Evolutionary conservation across 257 asterid species (phyloP), one percentile per base, ranked within the genome.

Genomic region (Sherardia arvensis): DNA sequence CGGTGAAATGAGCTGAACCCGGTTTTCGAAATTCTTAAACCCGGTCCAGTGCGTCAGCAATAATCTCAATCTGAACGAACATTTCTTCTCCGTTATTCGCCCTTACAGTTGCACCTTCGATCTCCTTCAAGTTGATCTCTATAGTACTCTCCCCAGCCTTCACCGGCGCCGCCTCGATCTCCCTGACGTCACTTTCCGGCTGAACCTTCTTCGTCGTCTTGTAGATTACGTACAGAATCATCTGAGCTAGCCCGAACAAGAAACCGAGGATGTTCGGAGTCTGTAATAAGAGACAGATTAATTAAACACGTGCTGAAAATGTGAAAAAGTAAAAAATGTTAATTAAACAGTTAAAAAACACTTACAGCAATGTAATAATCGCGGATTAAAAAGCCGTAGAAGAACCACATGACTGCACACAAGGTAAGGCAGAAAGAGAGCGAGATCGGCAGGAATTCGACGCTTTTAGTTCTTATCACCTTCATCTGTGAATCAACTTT

Each of bases 321-420:
- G 47, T 32, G 34, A 32, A 32, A 32, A 32, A 4, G 4, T 32
- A 32, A 32, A 32, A 32, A 32, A 32, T 8, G 34, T 32, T 5
- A 32, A 32, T 33, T 33, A 33, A 36, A n/a, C n/a, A n/a, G n/a
- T n/a, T n/a, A n/a, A n/a, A n/a, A n/a, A 38, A 11, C 14, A 77
- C 97, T 83, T 65, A 91, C 98, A 5, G 96, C 95, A 5, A 91
- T 73, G 72, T 72, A 91, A 71, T 61, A 86, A 69, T 91, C 98
- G 7, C 58, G 60, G 58, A 84, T 83, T 49, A 86, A 59, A 21
- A 82, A 66, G 18, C 98, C 98, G 28, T 88, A 91, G 71, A 81
- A 80, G 73, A 91, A 85, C 96, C 96, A 88, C 53, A 86, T 79
- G n/a, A 86, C 70, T 0, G 95, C 89, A 26, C 94, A 83, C 0